Conservation (phyloP, 768 basidiomycete genomes). For the Lactarius hatsudake region DNA sequence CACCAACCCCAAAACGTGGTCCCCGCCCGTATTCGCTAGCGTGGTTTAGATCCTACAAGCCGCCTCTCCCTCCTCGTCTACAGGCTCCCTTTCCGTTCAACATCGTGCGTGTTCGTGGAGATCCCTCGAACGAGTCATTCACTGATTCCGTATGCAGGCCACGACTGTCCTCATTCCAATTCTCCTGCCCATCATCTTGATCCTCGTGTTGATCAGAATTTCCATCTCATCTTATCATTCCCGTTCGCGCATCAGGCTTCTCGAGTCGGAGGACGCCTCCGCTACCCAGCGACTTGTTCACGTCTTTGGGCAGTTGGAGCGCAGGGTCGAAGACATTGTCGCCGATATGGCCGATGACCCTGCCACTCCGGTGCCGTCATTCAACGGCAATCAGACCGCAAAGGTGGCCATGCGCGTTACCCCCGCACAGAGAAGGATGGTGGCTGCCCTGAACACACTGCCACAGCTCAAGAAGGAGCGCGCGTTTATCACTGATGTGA, state of each 20-base stretch:
- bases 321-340: constrained; percentile 57
- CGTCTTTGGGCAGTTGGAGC: constrained; percentile 57
- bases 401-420: constrained; percentile 40
- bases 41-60: constrained; percentile 23
- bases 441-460: constrained; percentile 59
- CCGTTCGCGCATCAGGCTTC: constrained; percentile 56
- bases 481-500: constrained; percentile 56
- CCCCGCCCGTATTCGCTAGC: not conserved
- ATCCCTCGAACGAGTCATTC: not conserved
- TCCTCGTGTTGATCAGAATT: constrained; percentile 54
- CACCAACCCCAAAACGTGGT: constrained; percentile 15
- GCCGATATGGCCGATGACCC: constrained; percentile 54
- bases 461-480: constrained; percentile 67
- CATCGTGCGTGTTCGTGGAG: constrained; percentile 45
- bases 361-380: not conserved
- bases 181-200: constrained; percentile 57
- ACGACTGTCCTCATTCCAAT: constrained; percentile 59
- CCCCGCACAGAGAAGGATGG: constrained; percentile 55
- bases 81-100: constrained; percentile 59
- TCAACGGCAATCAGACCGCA: constrained; percentile 24
- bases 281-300: constrained; percentile 52
- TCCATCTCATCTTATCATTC: constrained; percentile 57
- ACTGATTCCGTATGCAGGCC: constrained; percentile 37
- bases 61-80: constrained; percentile 17
- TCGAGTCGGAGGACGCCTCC: constrained; percentile 53